Evolutionary conservation across 2,329 filamentous ascomycete species (phyloP).

Genomic region (Calycina herbarum): DNA sequence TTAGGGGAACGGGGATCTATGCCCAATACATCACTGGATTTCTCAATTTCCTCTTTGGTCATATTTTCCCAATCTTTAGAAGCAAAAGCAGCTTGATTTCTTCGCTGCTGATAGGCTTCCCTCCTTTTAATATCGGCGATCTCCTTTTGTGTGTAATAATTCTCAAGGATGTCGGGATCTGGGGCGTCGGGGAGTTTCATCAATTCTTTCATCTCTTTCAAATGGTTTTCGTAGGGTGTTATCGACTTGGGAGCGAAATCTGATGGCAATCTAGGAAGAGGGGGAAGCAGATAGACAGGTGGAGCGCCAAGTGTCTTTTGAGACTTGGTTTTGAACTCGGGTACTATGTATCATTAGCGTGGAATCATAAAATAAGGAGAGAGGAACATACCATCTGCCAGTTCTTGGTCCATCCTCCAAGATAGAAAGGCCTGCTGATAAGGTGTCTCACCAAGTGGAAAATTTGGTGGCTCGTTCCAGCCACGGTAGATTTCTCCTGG

Average conservation of each 20-base stretch:
- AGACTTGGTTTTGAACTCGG: slow-evolving; percentile 21
- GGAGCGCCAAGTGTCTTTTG: not conserved
- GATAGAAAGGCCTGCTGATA: slow-evolving; percentile 30
- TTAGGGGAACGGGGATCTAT: not conserved
- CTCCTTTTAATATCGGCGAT: slow-evolving; percentile 15
- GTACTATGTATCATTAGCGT: slow-evolving; percentile 22
- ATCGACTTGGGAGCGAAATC: not conserved
- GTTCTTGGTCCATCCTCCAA: slow-evolving; percentile 29
- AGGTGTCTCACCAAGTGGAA: slow-evolving; percentile 36
- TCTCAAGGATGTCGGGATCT: slow-evolving; percentile 16
- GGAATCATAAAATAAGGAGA: no score
- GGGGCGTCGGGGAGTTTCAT: slow-evolving; percentile 1
- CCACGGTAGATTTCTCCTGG: slow-evolving; percentile 17
- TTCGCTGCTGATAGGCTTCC: slow-evolving; percentile 1
- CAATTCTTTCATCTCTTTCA: not conserved
- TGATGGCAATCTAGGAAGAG: not conserved
- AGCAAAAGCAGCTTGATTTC: not conserved
- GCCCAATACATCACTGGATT: not conserved
- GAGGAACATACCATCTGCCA: slow-evolving; percentile 29
- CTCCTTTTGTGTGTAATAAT: slow-evolving; percentile 25
- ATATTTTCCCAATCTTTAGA: not conserved
- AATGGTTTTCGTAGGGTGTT: not conserved
- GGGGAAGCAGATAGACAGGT: not conserved
- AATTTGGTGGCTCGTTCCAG: slow-evolving; percentile 22
- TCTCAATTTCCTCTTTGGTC: not conserved